phyloP scores from a whole-genome alignment of 192 early-diverging fungal genomes.

The Obelidium mucronatum region DNA sequence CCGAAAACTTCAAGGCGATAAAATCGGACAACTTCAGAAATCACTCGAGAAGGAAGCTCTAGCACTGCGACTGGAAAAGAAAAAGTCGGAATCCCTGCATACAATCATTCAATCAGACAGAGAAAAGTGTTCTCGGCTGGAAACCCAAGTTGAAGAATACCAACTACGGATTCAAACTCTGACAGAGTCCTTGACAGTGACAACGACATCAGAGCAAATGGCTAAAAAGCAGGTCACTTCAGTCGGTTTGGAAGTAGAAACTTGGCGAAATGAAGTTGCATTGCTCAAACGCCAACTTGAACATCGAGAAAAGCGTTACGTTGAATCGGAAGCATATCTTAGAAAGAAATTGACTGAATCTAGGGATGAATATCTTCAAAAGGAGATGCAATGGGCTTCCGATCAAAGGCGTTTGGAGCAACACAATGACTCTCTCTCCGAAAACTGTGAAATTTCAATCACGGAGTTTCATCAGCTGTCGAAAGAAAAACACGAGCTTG shows the following conservation, averaged over 20 bases:
- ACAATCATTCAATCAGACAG: constrained; percentile 8
- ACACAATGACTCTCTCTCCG: not conserved
- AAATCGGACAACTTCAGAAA: not conserved
- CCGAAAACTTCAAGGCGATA: not conserved
- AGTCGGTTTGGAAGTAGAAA: not conserved
- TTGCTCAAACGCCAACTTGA: constrained; percentile 5
- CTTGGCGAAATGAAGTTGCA: not conserved
- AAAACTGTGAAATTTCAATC: not conserved
- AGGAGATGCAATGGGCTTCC: constrained; percentile 13
- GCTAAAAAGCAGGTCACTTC: not conserved
- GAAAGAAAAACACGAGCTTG: not conserved
- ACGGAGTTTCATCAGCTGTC: not conserved
- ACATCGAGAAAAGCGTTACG: not conserved
- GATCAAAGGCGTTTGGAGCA: not conserved
- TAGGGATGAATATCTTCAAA: not conserved
- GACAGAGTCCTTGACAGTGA: not conserved
- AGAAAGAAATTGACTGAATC: constrained; percentile 2
- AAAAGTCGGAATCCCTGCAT: constrained; percentile 18
- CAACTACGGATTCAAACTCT: not conserved
- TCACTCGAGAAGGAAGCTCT: constrained; percentile 13
- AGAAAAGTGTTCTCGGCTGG: not conserved
- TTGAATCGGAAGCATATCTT: constrained; percentile 13
- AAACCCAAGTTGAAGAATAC: constrained; percentile 1
- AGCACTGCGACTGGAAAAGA: constrained; percentile 8
- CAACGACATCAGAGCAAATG: not conserved